Evolutionary conservation across 2,329 filamentous ascomycete species (phyloP), one percentile per base, ranked within the genome.

Genomic region (Trichoderma harzianum): DNA sequence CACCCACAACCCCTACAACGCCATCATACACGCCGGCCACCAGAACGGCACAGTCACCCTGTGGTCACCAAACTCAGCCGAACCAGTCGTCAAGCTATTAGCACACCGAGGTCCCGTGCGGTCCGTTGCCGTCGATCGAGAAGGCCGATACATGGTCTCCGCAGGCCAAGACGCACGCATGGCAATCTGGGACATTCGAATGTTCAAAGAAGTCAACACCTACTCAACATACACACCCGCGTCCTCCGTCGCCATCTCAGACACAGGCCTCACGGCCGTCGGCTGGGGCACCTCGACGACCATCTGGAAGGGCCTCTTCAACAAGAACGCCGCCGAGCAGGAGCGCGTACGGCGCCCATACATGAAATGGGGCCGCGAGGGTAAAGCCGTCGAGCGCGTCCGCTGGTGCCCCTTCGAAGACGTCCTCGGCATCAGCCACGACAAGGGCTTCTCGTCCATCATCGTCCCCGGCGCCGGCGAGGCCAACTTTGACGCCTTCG

Each of bases 381-480:
- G 94, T 24, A 89, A 92, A 74, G 87, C 87, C 69, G 90, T 97
- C 32, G 93, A 97, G 81, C 89, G 92, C 53, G 89, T 97, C 2
- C 87, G 88, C 73, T 99, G 95, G 93, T 99, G 96, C 79, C 96
- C 96, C 0, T 97, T 93, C 74, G 96, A 99, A 80, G 96, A 99
- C 84, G 85, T 98, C 1, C 88, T 99, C 2, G 96, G 95, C 16
- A 87, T 97, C 28, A 89, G 91, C 2, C 95, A 98, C 83, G 88
- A 93, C 78, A 85, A 91, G 73, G 96, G 96, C 16, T 98, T 98
- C 84, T 93, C 92, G 18, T 96, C 92, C 70, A 89, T 98, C 78
- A 89, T 99, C 76, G 90, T 98, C 2, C 96, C 96, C 8, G 96
- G 96, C 62, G 93, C 95, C n/a, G 96, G 96, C 74, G 96, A 99